phyloP scores from a whole-genome alignment of 768 basidiomycete genomes.

The Amyloporia xantha region DNA sequence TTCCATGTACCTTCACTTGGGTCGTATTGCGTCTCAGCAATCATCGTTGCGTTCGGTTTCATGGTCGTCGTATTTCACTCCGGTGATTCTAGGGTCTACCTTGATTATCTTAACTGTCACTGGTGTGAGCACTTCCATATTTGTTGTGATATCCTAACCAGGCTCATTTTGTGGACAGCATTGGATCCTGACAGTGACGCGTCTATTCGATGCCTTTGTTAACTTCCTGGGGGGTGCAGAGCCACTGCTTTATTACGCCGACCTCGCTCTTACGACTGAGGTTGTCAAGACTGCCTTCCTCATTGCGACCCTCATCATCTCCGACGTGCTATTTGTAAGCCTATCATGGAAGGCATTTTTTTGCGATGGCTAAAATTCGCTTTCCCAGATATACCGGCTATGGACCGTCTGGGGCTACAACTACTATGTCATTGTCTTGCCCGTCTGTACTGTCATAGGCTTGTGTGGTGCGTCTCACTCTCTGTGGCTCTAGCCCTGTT shows the following conservation, averaged over 20 bases:
- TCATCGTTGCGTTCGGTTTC: not conserved
- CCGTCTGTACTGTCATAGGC: not conserved
- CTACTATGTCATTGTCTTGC: not conserved
- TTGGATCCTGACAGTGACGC: slow-evolving; percentile 1
- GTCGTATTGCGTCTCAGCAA: not conserved
- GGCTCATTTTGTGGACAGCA: not conserved
- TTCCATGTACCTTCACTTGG: not conserved
- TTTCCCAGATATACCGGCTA: not conserved
- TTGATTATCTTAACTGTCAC: not conserved
- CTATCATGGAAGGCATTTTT: not conserved
- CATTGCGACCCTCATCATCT: not conserved
- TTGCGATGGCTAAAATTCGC: not conserved
- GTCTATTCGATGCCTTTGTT: slow-evolving; percentile 2
- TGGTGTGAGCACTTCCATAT: not conserved
- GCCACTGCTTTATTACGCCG: not conserved
- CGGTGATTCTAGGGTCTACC: not conserved
- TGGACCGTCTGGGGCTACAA: slow-evolving; percentile 3
- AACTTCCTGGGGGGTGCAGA: not conserved
- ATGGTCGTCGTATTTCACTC: not conserved
- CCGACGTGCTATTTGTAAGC: not conserved
- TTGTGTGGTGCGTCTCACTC: not conserved
- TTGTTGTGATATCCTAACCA: not conserved
- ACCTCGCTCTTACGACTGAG: not conserved
- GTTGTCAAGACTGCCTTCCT: slow-evolving; percentile 1
- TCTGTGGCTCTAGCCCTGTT: not conserved